These are phyloP conservation scores for Inosperma sp. DNA, from an alignment of 768 basidiomycete genomes.

Conservation along the genomic window DNA sequence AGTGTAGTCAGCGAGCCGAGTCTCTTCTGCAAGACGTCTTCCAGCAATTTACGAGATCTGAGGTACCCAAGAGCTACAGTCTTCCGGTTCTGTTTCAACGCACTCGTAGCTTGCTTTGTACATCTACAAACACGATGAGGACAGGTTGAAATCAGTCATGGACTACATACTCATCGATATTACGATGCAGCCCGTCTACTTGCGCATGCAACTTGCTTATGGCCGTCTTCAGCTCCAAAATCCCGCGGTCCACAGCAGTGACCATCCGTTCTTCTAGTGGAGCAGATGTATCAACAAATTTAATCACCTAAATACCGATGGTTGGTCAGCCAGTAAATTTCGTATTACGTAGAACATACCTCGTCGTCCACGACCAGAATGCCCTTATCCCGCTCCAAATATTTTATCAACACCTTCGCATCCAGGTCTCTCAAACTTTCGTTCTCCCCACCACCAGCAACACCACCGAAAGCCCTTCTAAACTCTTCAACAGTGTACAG, in stretches of 20 bases:
- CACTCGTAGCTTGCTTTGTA: conserved; percentile 57
- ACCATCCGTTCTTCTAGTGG: conserved; percentile 43
- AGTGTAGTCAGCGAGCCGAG: conserved; percentile 49
- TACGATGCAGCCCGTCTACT: conserved; percentile 59
- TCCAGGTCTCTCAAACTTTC: conserved; percentile 54
- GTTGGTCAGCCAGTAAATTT: too few relatives aligned
- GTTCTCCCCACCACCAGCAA: conserved; percentile 26
- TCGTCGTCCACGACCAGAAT: conserved; percentile 61
- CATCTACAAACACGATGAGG: conserved; percentile 41
- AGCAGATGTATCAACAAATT: conserved; percentile 53
- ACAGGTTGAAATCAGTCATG: neutral
- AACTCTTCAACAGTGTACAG: conserved; percentile 63
- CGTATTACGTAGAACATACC: too few relatives aligned
- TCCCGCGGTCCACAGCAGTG: conserved; percentile 75
- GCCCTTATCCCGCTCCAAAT: conserved; percentile 70
- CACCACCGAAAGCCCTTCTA: conserved; percentile 49
- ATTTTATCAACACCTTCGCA: conserved; percentile 65
- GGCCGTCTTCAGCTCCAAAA: conserved; percentile 74
- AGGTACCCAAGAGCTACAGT: conserved; percentile 69
- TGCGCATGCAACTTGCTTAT: conserved; percentile 64
- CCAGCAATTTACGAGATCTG: conserved; percentile 75
- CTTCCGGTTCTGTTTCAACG: conserved; percentile 68
- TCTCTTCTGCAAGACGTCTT: conserved; percentile 73
- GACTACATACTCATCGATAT: conserved; percentile 63
- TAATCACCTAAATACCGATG: conserved; percentile 59